Evolutionary conservation across 2,329 filamentous ascomycete species (phyloP), one percentile per base, ranked within the genome.

Genomic region (Ramichloridium luteum): DNA sequence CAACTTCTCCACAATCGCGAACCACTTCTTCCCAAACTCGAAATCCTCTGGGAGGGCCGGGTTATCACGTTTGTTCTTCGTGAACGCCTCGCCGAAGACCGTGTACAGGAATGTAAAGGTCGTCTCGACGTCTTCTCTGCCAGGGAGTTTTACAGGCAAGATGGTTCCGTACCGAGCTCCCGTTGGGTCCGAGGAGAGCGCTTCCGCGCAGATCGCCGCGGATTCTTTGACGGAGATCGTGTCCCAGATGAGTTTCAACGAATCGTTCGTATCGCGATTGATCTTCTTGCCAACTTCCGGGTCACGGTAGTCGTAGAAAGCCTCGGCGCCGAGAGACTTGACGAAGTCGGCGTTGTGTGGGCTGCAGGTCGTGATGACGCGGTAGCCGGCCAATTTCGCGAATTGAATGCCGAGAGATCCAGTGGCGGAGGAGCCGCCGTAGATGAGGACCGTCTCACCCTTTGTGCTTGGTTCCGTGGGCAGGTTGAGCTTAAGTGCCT

Each of bases 341-440:
- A 63, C 52, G 11, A 66, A 59, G n/a, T 62, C 59, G 47, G 62
- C 64, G 47, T 66, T 67, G 29, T 51, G 54, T 0, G 64, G 58
- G 1, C 60, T 65, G 33, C 58, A 58, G 8, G 63, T 68, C 2
- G 60, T 55, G 16, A 64, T 45, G 29, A 67, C 61, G 25, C 54
- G 45, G 32, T 44, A 47, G 14, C 46, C 45, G 2, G 43, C 30
- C 5, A 65, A 50, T 37, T 66, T 67, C 8, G 63, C 64, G 37
- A 51, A 66, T 39, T 69, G 66, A 23, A 69, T 59, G 4, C 61
- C 65, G 3, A 68, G 51, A 2, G 56, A 55, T 2, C 65, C 66
- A 0, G 65, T 68, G 6, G 65, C 65, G 3, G 63, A 64, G 14
- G 59, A 63, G 11, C 58, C 65, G 29, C 64, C 44, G 39, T 69